Base-by-base conservation (phyloP, 495 filamentous ascomycete genomes). In the Daldinia bambusicola region DNA sequence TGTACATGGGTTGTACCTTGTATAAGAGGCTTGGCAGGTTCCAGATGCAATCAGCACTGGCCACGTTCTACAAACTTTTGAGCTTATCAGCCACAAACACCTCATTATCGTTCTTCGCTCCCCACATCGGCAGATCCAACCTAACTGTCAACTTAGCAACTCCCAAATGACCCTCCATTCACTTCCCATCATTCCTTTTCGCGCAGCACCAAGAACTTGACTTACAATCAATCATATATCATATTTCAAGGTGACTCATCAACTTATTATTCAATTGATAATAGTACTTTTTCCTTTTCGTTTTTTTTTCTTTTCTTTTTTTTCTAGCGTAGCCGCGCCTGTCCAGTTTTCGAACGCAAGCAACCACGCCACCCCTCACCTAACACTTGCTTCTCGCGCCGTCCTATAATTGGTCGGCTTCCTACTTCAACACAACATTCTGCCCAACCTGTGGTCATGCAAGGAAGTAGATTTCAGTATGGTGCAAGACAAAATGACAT, bases 401-500 rank as follows among this genome's bases (percentile, higher is more conserved):
- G 30, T 52, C 40, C 41, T 41, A 40, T 55, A 53, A 56, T 61
- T 66, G 55, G 58, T 59, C 61, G 63, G 37, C 41, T 53, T 60
- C 41, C 55, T 16, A 63, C 18, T 26, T 61, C 58, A 59, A 53
- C 51, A 30, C 14, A 43, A 60, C 18, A n/a, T 22, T 48, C 43
- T 56, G 14, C 30, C 26, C 55, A 16, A 30, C 22, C 18, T 55
- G 78, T 76, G 79, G 84, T 80, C 77, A 86, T 86, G 84, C 82
- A 80, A 66, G 74, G 59, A 75, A 72, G 69, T 66, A 67, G 63
- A 78, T 71, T 69, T 55, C 87, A 89, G 77, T 78, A 93, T 94
- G 92, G 87, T 89, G 81, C 88, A 90, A 84, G 81, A 81, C 86
- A 93, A 91, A 79, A 90, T 94, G 91, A 86, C 88, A 76, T 85